phyloP scores from a whole-genome alignment of 208 protist genomes.

The Crithidia expoeki region DNA sequence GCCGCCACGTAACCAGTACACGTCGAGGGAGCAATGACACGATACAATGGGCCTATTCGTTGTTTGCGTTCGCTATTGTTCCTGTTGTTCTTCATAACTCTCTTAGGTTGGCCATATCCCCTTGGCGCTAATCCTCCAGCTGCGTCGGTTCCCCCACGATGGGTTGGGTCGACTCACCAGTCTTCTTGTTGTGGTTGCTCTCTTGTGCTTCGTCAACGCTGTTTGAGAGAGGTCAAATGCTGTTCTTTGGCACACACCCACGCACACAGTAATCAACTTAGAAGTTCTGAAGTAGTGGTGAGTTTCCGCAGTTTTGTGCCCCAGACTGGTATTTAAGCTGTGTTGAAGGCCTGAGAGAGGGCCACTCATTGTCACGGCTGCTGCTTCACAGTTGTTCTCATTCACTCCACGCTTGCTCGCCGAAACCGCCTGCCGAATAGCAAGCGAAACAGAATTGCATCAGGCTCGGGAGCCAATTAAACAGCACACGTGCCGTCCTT shows the following conservation, averaged over 20 bases:
- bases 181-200: neutral
- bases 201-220: too few relatives aligned
- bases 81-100: neutral
- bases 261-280: neutral
- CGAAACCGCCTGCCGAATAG: too few relatives aligned
- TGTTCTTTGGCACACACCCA: neutral
- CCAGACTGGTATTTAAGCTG: neutral
- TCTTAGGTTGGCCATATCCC: neutral
- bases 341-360: neutral
- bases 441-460: too few relatives aligned
- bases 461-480: too few relatives aligned
- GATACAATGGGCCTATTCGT: neutral
- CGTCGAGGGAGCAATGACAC: constrained; percentile 20
- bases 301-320: constrained; percentile 18
- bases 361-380: neutral
- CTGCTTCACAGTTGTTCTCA: too few relatives aligned
- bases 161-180: neutral
- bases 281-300: constrained; percentile 16
- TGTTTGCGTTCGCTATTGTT: neutral
- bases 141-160: neutral
- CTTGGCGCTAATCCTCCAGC: neutral
- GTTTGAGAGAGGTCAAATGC: neutral
- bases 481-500: too few relatives aligned
- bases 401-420: too few relatives aligned
- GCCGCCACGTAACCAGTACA: constrained; percentile 31